Evolutionary conservation across 176 grass and related monocot species (phyloP).

Genomic region (Leersia perrieri): DNA sequence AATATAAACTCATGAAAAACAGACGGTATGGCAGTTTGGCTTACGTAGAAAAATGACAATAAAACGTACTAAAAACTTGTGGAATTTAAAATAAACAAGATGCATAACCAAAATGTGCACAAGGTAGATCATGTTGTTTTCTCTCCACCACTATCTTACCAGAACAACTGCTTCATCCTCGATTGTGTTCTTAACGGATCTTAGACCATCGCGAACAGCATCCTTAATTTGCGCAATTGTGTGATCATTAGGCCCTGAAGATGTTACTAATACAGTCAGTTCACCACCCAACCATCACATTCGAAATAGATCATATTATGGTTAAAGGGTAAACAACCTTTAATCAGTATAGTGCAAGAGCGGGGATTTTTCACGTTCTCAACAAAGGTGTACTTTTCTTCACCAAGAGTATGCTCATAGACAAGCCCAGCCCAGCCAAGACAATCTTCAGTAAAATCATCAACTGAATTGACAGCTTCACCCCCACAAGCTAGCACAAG

Average conservation of each 20-base stretch:
- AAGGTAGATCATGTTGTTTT: neutral
- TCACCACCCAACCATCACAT: neutral
- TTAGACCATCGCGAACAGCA: slow-evolving; percentile 87
- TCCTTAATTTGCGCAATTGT: slow-evolving; percentile 99
- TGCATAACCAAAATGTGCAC: neutral
- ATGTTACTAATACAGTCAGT: slow-evolving; percentile 9
- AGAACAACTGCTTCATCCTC: slow-evolving; percentile 94
- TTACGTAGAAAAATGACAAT: neutral
- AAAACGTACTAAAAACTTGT: neutral
- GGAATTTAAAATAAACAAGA: neutral
- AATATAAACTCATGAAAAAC: too few species aligned
- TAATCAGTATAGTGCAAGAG: slow-evolving; percentile 97
- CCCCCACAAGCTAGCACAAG: slow-evolving; percentile 85
- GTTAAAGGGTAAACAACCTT: slow-evolving; percentile 59
- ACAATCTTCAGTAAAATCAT: slow-evolving; percentile 82
- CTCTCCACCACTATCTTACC: slow-evolving; percentile 25
- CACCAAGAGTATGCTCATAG: slow-evolving; percentile 89
- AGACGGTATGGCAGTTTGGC: neutral
- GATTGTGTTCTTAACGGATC: slow-evolving; percentile 89
- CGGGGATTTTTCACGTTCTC: slow-evolving; percentile 91
- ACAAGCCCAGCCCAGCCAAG: slow-evolving; percentile 98
- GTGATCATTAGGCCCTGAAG: slow-evolving; percentile 94
- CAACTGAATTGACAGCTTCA: slow-evolving; percentile 92
- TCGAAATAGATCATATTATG: slow-evolving; percentile 7
- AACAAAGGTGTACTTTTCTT: slow-evolving; percentile 98